Evolutionary conservation across 495 filamentous ascomycete species (phyloP), one percentile per base, ranked within the genome.

Genomic region (Penicillium macrosclerotiorum): DNA sequence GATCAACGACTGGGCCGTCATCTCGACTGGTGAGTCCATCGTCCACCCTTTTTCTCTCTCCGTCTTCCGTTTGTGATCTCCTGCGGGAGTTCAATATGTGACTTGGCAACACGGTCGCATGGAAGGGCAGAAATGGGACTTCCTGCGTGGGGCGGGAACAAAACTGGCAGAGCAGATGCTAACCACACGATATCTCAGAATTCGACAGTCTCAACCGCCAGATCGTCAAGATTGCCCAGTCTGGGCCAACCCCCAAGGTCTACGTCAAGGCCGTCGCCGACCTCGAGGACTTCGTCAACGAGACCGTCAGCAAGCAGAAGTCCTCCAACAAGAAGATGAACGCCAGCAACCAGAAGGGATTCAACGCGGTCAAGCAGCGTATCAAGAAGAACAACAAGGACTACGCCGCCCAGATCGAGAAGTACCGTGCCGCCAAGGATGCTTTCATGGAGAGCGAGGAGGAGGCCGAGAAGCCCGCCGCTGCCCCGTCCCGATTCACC

Each of bases 321-420:
- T 86, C 92, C 51, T 85, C 90, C 5, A 85, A 86, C 38, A 95
- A 94, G 83, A 97, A 96, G 78, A 95, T 97, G 91, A 99, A 96
- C 68, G 89, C 92, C 30, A 90, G 86, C 62, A 94, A 90, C 59
- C 84, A 90, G 47, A 88, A 90, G 73, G 89, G 90, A 58, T 79
- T 99, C 56, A 99, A 96, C 60, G 88, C 89, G 37, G 86, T 97
- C 53, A 95, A 96, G 74, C 93, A 99, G 69, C 84, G 85, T 66
- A 89, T 97, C 74, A 89, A 91, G 80, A 95, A 94, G 76, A 94
- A 91, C 75, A 97, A 95, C 80, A 91, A 95, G 73, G 90, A 95
- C 25, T 94, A 95, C 64, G 77, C 86, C 57, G 73, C 76, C 38
- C 87, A 95, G 58, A 84, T 99, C 52, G 90, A 96, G 54, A 80